Evolutionary conservation across 495 filamentous ascomycete genomes (phyloP), one percentile per base, ranked within the genome.

Genomic region (Chaetomium tenue): DNA sequence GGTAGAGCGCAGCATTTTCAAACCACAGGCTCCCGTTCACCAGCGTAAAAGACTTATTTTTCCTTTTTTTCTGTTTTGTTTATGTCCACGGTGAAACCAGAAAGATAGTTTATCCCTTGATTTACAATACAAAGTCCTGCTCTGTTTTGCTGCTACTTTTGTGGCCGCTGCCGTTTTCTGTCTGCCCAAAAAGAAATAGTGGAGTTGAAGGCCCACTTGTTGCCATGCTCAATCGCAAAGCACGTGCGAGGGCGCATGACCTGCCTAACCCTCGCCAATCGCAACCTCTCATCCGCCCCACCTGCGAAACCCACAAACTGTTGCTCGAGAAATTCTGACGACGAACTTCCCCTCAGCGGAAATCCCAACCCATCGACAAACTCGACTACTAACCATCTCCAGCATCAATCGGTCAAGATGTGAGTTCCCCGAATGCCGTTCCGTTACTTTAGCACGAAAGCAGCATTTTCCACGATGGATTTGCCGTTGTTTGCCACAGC

Each of bases 371-470:
- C 72, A 76, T 76, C 78, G 76, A 75, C 75, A 79, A 75, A 72
- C 66, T 65, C 69, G 72, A 71, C 71, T 71, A 72, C 71, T 72
- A 76, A 75, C 77, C 75, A 76, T 75, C 75, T 68, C 77, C 78
- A 68, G 71, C 67, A 75, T 71, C 71, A 79, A 72, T 71, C 72
- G 68, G 78, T 76, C 77, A 83, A 82, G 74, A 85, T 85, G 82
- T 85, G 79, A 83, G 82, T 76, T 57, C 54, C 56, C 62, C 62
- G 61, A 67, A 48, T 20, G 39, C 33, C 63, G 26, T 48, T 40
- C 56, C 60, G 52, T 61, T 56, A 58, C 65, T 40, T 57, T 8
- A 64, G 50, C 48, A n/a, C 26, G n/a, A 23, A 44, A n/a, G 37
- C n/a, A 22, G 48, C 61, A 44, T 59, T 30, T 62, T 59, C n/a